Conservation (phyloP, 345 rosid genomes). For the Populus ilicifolia region DNA sequence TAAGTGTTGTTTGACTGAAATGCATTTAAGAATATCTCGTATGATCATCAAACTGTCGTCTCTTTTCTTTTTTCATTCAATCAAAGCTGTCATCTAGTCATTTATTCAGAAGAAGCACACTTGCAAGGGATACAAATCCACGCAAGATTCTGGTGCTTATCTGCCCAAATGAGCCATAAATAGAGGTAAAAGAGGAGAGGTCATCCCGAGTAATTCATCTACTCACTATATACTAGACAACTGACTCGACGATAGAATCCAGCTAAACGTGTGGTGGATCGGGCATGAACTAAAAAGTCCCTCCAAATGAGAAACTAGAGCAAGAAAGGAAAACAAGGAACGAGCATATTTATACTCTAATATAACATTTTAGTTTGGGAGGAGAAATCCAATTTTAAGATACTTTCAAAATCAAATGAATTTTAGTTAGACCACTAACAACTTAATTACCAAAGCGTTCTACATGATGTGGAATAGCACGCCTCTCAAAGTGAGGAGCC, state of each 20-base stretch:
- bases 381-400: not conserved
- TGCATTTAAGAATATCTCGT: not conserved
- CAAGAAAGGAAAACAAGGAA: not conserved
- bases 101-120: not conserved
- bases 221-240: not conserved
- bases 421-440: not conserved
- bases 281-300: not conserved
- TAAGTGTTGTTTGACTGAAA: not conserved
- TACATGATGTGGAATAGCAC: not conserved
- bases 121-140: not conserved
- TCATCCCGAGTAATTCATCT: not conserved
- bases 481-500: not conserved
- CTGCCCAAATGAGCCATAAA: not conserved
- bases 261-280: not conserved
- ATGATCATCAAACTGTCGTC: not conserved
- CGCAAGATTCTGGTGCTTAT: not conserved
- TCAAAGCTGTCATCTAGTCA: not conserved
- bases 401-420: not conserved
- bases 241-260: not conserved
- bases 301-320: not conserved
- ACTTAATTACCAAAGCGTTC: not conserved
- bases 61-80: not conserved
- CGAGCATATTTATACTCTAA: not conserved
- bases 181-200: not conserved
- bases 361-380: not conserved